phyloP scores from a whole-genome alignment of 495 filamentous ascomycete species.

The Cercophora samala region DNA sequence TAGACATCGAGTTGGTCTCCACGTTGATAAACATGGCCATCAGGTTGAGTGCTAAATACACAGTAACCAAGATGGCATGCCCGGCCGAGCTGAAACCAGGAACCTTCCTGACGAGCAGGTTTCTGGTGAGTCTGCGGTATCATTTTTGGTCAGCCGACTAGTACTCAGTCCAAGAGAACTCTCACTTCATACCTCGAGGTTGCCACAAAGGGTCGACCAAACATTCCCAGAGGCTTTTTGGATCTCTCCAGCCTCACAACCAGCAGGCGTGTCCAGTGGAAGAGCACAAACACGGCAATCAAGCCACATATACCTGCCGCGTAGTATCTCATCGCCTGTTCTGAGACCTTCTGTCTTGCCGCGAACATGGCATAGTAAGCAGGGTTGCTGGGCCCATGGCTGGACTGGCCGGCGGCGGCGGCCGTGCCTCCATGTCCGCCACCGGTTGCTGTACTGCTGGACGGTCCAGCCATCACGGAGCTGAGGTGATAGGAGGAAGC shows the following conservation, averaged over 20 bases:
- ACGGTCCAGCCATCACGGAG: constrained; percentile 17
- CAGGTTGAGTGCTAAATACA: constrained; percentile 52
- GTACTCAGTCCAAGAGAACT: background rate
- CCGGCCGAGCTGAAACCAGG: constrained; percentile 53
- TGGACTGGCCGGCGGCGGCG: constrained; percentile 11
- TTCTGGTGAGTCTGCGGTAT: constrained; percentile 33
- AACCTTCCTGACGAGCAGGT: constrained; percentile 43
- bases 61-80: constrained; percentile 45
- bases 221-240: constrained; percentile 13
- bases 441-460: constrained; percentile 9
- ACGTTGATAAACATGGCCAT: constrained; percentile 48
- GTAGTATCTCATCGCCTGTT: constrained; percentile 39
- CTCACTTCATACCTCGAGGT: constrained; percentile 25
- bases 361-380: constrained; percentile 29
- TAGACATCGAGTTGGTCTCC: constrained; percentile 30
- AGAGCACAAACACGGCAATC: constrained; percentile 50
- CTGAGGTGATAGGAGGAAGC: background rate
- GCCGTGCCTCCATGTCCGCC: constrained; percentile 13
- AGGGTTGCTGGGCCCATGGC: constrained; percentile 16
- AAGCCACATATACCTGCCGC: constrained; percentile 45
- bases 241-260: constrained; percentile 26
- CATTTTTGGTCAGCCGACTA: constrained; percentile 10
- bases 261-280: constrained; percentile 45
- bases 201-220: constrained; percentile 29
- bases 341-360: constrained; percentile 33